Evolutionary conservation across 345 rosid species (phyloP), one percentile per base, ranked within the genome.

Genomic region (Syzygium oleosum): DNA sequence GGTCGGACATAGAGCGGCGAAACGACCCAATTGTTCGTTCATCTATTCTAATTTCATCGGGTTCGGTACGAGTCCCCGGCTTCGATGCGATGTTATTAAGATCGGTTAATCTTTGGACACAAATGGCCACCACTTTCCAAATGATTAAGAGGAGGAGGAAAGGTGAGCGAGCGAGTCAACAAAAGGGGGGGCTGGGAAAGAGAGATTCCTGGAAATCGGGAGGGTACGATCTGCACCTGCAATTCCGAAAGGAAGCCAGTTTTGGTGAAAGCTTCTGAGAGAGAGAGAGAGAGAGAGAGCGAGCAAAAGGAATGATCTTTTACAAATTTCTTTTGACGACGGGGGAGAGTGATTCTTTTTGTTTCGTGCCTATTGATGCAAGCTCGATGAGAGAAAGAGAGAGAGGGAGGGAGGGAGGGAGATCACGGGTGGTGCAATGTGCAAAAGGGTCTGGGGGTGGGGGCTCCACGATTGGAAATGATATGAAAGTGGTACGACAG

Each of bases 61-160:
- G 34, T 16, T 31, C 3, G 6, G 31, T 4, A 8, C 4, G 4
- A 2, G 22, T 4, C 11, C 22, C 78, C 13, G 25, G 0, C 23
- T 17, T 17, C 25, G 23, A 68, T 34, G 46, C 49, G 27, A 10
- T 4, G 25, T 38, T 53, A 43, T 17, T 1, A 19, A 38, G 83
- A 11, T 22, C 27, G 49, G 49, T 73, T 73, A 5, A 73, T 21
- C 46, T 43, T 43, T 6, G 46, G 46, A 43, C 46, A 43, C 46
- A 43, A 43, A 43, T 43, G 46, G 46, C 46, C 46, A 43, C 46
- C 49, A 19, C 25, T 5, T 73, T 5, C 14, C 15, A 12, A 38
- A 73, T 38, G 49, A 73, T 38, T 5, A 38, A 9, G 43, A 34
- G 80, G 12, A 9, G n/a, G 23, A 55, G 58, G 5, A 7, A 21